A percentile compares a stretch with the other conserved stretches of the same genome.
phyloP scores from a whole-genome alignment of 192 early-diverging fungal species.

The Podila verticillata region DNA sequence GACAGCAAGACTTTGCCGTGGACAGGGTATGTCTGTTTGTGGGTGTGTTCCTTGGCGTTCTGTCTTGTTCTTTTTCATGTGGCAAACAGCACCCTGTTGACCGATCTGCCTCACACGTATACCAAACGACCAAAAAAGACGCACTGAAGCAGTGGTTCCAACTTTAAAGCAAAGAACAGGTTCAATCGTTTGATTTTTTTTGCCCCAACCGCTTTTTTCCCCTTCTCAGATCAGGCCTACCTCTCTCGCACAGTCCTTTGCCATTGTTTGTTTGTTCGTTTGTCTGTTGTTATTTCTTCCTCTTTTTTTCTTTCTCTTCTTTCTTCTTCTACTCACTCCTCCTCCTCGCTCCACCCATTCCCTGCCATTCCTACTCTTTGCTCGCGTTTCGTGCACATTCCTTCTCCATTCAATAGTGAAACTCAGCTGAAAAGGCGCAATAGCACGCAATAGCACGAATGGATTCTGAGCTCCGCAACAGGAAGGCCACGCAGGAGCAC shows the following conservation, averaged over 20 bases:
- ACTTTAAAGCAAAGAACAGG: neutral
- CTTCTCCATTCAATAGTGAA: neutral
- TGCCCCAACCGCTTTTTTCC: constrained; percentile 4
- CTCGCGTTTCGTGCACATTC: neutral
- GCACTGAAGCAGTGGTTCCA: neutral
- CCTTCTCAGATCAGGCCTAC: neutral
- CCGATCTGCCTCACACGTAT: neutral
- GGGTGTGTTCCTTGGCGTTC: neutral
- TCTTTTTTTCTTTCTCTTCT: constrained; percentile 2
- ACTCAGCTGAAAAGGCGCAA: neutral
- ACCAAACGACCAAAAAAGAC: neutral
- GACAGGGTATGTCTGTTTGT: neutral
- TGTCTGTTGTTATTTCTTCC: neutral
- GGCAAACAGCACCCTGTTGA: neutral
- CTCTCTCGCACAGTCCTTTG: neutral
- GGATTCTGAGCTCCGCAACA: constrained; percentile 51
- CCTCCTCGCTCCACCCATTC: neutral
- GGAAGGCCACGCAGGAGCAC: constrained; percentile 10
- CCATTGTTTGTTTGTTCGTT: neutral
- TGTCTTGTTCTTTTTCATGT: constrained; percentile 7
- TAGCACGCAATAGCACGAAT: constrained; percentile 5
- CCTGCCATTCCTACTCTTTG: neutral
- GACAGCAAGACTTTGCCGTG: neutral
- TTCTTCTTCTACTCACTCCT: neutral
- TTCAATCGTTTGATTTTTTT: no score